Base-by-base conservation (phyloP, 2,329 filamentous ascomycete genomes). In the Tolypocladium amazonense region DNA sequence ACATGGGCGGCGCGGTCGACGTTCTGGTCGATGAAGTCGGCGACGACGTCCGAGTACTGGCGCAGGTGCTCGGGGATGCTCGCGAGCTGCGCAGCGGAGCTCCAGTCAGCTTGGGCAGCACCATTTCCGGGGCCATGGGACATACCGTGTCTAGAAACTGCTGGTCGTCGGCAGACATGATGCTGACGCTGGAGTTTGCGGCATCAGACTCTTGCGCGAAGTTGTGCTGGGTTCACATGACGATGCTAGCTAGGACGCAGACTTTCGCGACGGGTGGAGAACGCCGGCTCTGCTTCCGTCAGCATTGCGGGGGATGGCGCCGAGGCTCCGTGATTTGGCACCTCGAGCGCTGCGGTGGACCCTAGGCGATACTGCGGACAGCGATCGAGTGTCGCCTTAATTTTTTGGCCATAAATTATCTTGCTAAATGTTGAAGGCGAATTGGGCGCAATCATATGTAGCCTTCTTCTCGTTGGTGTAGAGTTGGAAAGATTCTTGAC, bases 131-230 rank as follows among this genome's bases (percentile, higher is more conserved):
- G 37, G 50, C 56, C 37, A 23, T 37, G 38, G 57, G 64, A 65
- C 87, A 79, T 76, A 92, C 89, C 71, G 88, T 80, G 75, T 91
- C 88, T 65, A 91, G 77, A 70, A 92, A 88, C 68, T 88, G 86
- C 76, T 90, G 86, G 70, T 91, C 88, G 71, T 92, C 88, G 71
- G 84, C 85, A 65, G 89, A 88, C 89, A 93, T 93, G 65, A 70
- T 82, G 70, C 50, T 56, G 59, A 53, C 60, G 63, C 9, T 54
- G 50, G 30, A 15, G 50, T 35, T 54, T 35, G 50, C 7, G 50
- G 50, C 50, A 43, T 67, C 39, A 14, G 56, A 47, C 43, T 43
- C n/a, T 33, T 25, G 52, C 47, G 56, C 50, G n/a, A 52, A 47
- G 58, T 55, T 45, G 52, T 56, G 52, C 54, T 56, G 35, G 27